Conservation (phyloP, 2,329 filamentous ascomycete species). For the Aotearoamyces nothofagi region DNA sequence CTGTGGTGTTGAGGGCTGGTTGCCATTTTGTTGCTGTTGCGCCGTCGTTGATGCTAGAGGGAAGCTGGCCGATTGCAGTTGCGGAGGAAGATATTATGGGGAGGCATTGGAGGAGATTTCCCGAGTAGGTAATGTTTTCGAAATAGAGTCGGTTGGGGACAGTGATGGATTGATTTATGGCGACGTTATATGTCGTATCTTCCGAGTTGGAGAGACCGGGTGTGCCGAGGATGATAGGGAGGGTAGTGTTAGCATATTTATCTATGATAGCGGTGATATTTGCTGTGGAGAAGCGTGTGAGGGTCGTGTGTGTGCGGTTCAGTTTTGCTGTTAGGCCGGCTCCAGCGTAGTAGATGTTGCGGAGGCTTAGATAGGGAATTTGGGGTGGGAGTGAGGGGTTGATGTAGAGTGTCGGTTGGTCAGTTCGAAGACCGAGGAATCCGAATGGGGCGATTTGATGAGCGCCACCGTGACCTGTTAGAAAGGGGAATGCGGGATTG, state of each 20-base stretch:
- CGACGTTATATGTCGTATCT: constrained; percentile 27
- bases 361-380: constrained; percentile 41
- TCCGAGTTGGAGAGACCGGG: constrained; percentile 21
- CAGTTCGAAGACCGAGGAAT: constrained; percentile 47
- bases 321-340: constrained; percentile 44
- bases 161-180: constrained; percentile 31
- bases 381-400: constrained; percentile 46
- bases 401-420: constrained; percentile 42
- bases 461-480: constrained; percentile 55
- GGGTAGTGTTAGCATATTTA: constrained; percentile 37
- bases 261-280: constrained; percentile 29
- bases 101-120: constrained; percentile 51
- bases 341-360: constrained; percentile 52
- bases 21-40: constrained; percentile 54
- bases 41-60: constrained; percentile 50
- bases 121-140: constrained; percentile 33
- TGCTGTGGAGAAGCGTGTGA: constrained; percentile 33
- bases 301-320: constrained; percentile 48
- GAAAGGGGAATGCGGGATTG: constrained; percentile 52
- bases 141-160: constrained; percentile 43
- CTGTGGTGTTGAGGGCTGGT: constrained; percentile 33
- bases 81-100: constrained; percentile 30
- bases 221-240: constrained; percentile 41
- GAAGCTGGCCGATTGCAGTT: constrained; percentile 51
- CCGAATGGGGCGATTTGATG: constrained; percentile 54